phyloP scores from a whole-genome alignment of 1,139 yeast genomes.

The Geotrichum cucujoidarum region DNA sequence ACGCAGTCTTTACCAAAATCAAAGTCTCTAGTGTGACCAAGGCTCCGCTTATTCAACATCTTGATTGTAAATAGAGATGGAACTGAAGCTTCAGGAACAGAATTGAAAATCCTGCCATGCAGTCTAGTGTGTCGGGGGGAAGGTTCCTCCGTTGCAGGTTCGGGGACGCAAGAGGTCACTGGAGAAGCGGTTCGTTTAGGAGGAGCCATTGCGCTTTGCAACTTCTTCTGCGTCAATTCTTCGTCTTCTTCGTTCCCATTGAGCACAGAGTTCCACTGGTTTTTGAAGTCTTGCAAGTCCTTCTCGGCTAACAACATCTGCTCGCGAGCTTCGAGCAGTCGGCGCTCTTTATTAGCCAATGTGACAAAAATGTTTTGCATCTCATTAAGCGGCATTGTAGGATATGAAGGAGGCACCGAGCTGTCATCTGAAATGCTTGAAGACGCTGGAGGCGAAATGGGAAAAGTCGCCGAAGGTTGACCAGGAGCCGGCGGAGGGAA shows the following conservation, averaged over 20 bases:
- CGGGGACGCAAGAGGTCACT: not conserved
- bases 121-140: not conserved
- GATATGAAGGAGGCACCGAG: slow-evolving; percentile 23
- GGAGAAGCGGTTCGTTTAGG: not conserved
- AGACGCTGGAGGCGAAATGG: slow-evolving; percentile 3
- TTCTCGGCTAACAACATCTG: slow-evolving; percentile 29
- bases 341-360: slow-evolving; percentile 37
- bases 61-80: not conserved
- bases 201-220: not conserved
- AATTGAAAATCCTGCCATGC: slow-evolving; percentile 3
- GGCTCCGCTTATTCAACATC: slow-evolving; percentile 7
- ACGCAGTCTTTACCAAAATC: slow-evolving; percentile 1
- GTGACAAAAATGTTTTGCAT: slow-evolving; percentile 35
- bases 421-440: slow-evolving; percentile 2
- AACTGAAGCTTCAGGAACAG: slow-evolving; percentile 2
- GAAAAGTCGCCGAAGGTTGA: not conserved
- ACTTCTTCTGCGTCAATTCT: not conserved
- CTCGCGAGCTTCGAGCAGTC: slow-evolving; percentile 37
- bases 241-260: slow-evolving; percentile 4
- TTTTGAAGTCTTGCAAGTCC: slow-evolving; percentile 28
- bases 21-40: slow-evolving; percentile 13
- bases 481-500: slow-evolving; percentile 5
- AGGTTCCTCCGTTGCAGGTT: not conserved
- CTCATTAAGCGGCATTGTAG: slow-evolving; percentile 26
- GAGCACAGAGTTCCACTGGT: slow-evolving; percentile 28